phyloP scores from a whole-genome alignment of 2,329 filamentous ascomycete genomes.

The Scopulariopsis brevicaulis region DNA sequence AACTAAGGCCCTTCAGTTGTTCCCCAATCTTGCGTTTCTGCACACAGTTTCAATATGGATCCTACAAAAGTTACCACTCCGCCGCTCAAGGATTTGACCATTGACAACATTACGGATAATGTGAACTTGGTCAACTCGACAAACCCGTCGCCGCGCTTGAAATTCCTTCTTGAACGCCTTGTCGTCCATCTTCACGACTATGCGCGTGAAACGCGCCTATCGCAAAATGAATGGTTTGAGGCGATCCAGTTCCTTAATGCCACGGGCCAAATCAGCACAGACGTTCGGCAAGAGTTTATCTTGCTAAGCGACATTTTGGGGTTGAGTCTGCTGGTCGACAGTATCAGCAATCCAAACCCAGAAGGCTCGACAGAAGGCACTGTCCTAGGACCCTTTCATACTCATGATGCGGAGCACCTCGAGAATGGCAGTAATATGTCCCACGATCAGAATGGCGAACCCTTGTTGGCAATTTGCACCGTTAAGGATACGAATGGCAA shows the following conservation, averaged over 20 bases:
- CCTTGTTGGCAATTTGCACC: slow-evolving; percentile 55
- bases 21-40: neutral
- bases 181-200: slow-evolving; percentile 68
- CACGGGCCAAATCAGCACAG: slow-evolving; percentile 56
- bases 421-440: slow-evolving; percentile 46
- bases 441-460: slow-evolving; percentile 51
- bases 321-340: slow-evolving; percentile 62
- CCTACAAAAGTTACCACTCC: neutral
- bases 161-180: slow-evolving; percentile 57
- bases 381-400: slow-evolving; percentile 68
- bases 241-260: slow-evolving; percentile 56
- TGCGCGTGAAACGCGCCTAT: slow-evolving; percentile 61
- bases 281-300: slow-evolving; percentile 66
- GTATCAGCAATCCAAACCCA: slow-evolving; percentile 68
- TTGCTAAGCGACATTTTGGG: slow-evolving; percentile 65
- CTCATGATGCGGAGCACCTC: slow-evolving; percentile 50
- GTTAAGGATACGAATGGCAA: slow-evolving; percentile 49
- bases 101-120: slow-evolving; percentile 66
- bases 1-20: neutral
- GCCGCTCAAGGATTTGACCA: slow-evolving; percentile 41
- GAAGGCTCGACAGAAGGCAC: slow-evolving; percentile 57
- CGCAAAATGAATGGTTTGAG: slow-evolving; percentile 61
- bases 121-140: slow-evolving; percentile 59
- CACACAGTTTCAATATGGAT: neutral
- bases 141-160: slow-evolving; percentile 46